Evolutionary conservation across 176 grass and related monocot genomes (phyloP).

Genomic region (Phoenix dactylifera): DNA sequence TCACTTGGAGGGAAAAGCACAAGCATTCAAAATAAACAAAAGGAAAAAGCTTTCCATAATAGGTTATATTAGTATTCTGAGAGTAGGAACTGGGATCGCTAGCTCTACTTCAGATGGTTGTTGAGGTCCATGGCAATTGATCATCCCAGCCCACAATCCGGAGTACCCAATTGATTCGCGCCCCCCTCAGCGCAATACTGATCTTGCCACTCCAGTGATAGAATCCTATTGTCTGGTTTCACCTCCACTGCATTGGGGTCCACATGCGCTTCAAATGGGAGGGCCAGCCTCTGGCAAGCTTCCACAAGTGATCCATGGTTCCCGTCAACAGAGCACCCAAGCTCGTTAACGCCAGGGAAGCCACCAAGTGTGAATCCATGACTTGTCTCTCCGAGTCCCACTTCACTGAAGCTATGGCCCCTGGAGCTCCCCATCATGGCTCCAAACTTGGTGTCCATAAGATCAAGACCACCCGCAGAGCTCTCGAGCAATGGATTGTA

Average conservation of each 20-base stretch:
- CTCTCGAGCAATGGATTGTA: not conserved
- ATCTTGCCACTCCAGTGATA: conserved; percentile 61
- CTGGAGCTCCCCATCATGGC: not conserved
- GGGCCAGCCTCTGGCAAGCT: conserved; percentile 1
- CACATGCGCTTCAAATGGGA: conserved; percentile 20
- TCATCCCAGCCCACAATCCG: conserved; percentile 65
- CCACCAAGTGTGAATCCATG: conserved; percentile 7
- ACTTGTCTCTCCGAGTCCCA: not conserved
- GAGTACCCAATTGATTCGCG: conserved; percentile 36
- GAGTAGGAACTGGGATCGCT: conserved; percentile 24
- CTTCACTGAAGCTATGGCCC: not conserved
- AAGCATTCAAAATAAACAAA: conserved; percentile 8
- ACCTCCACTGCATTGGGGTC: conserved; percentile 28
- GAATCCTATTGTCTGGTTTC: conserved; percentile 23
- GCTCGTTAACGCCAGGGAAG: conserved; percentile 1
- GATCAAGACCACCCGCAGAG: not conserved
- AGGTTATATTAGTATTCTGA: too few relatives aligned
- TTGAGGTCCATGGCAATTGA: conserved; percentile 43
- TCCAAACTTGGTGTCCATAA: not conserved
- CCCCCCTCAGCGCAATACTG: conserved; percentile 40
- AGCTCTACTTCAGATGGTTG: conserved; percentile 46
- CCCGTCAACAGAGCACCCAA: not conserved
- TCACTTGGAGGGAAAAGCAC: too few relatives aligned
- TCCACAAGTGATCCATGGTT: conserved; percentile 10
- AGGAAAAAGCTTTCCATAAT: not conserved